Evolutionary conservation across 2,329 filamentous ascomycete species (phyloP).

Genomic region (Diaporthe sp.): DNA sequence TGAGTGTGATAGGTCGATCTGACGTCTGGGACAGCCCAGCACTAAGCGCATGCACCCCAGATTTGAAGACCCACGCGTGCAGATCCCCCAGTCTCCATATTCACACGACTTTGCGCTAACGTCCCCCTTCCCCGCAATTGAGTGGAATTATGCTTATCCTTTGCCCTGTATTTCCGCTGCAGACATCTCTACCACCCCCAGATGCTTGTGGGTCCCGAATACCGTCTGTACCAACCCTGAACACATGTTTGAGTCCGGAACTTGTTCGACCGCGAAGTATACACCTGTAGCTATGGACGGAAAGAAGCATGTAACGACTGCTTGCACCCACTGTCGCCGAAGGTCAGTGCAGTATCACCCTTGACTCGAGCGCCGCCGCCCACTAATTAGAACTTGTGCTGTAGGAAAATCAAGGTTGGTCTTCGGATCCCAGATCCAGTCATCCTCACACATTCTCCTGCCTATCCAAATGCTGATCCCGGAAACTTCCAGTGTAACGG

Average conservation of each 20-base stretch:
- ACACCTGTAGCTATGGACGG: not conserved
- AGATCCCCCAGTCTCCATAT: not conserved
- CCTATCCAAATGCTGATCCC: not conserved
- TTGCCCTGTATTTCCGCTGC: not conserved
- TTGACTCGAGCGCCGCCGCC: too few relatives aligned
- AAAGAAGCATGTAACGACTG: slow-evolving; percentile 24
- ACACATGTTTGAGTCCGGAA: not conserved
- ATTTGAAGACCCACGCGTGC: not conserved
- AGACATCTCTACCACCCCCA: not conserved
- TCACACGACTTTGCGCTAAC: not conserved
- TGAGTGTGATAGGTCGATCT: not conserved
- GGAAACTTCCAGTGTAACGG: not conserved
- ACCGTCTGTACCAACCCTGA: not conserved
- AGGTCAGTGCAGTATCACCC: not conserved
- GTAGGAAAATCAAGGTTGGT: slow-evolving; percentile 20
- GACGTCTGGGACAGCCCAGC: not conserved
- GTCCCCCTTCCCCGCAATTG: not conserved
- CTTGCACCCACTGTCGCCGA: slow-evolving; percentile 11
- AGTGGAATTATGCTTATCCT: slow-evolving; percentile 2
- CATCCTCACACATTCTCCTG: not conserved
- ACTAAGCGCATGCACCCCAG: not conserved
- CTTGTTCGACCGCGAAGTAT: not conserved
- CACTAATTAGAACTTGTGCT: not conserved
- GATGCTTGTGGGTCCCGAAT: not conserved
- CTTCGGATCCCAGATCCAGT: not conserved